Evolutionary conservation across 345 rosid species (phyloP).

Genomic region (Acer negundo): DNA sequence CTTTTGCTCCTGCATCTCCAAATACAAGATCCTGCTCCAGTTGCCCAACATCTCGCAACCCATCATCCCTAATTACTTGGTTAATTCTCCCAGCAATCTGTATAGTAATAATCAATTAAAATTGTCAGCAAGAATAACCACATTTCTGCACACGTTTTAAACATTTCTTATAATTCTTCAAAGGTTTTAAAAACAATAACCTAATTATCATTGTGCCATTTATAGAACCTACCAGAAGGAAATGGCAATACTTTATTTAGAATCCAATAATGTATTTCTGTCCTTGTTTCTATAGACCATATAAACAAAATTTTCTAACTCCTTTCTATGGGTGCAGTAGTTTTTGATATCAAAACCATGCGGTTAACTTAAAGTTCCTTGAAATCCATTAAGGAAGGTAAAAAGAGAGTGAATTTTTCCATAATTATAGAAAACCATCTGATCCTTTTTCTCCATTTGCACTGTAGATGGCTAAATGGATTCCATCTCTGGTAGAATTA

Average conservation of each 20-base stretch:
- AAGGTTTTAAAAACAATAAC: slow-evolving; percentile 7
- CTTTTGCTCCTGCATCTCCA: slow-evolving; percentile 94
- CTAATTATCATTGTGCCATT: neutral
- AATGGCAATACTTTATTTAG: neutral
- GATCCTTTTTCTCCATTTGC: neutral
- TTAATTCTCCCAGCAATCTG: slow-evolving; percentile 92
- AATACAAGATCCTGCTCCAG: slow-evolving; percentile 98
- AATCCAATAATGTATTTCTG: neutral
- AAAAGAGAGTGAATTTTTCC: neutral
- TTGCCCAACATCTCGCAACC: slow-evolving; percentile 89
- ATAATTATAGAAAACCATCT: neutral
- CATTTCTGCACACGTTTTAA: neutral
- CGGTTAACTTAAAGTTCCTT: neutral
- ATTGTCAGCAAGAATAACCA: slow-evolving; percentile 16
- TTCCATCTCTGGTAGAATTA: neutral
- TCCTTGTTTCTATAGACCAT: neutral
- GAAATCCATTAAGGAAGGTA: neutral
- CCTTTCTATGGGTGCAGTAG: neutral
- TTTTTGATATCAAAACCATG: slow-evolving; percentile 5
- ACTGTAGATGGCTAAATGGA: slow-evolving; percentile 3
- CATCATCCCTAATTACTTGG: slow-evolving; percentile 58
- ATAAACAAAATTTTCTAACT: neutral
- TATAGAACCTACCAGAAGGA: neutral
- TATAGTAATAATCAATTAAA: slow-evolving; percentile 10
- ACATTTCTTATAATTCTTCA: neutral